phyloP scores from a whole-genome alignment of 352 stramenopile species.

The Globisporangium mamillatum region DNA sequence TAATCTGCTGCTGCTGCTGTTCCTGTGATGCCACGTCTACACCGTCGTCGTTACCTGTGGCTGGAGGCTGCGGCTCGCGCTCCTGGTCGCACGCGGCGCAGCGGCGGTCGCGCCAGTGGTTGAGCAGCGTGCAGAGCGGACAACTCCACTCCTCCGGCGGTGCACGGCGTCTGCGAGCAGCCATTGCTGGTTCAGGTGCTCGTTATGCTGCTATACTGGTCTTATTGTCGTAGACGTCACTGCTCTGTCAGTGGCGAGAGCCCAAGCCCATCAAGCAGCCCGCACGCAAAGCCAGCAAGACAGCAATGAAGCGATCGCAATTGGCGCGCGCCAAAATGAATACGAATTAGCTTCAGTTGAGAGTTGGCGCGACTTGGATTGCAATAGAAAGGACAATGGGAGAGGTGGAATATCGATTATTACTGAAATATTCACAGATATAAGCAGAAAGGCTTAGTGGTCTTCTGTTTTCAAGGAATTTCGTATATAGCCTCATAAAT shows the following conservation, averaged over 20 bases:
- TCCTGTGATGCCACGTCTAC: not conserved
- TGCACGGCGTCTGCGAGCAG: constrained; percentile 1
- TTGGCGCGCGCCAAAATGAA: not conserved
- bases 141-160: constrained; percentile 55
- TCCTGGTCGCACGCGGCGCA: constrained; percentile 56
- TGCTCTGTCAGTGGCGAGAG: not conserved
- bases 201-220: not conserved
- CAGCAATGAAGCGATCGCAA: not conserved
- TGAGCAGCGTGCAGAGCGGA: constrained; percentile 65
- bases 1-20: constrained; percentile 6
- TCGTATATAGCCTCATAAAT: too few relatives aligned
- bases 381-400: not conserved
- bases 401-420: not conserved
- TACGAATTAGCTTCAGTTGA: not conserved
- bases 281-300: not conserved
- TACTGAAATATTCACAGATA: not conserved
- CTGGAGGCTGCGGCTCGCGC: constrained; percentile 19
- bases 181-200: constrained; percentile 1
- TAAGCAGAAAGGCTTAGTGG: too few relatives aligned
- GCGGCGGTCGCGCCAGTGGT: constrained; percentile 36
- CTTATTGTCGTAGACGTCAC: not conserved
- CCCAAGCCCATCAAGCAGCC: not conserved
- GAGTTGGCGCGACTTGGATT: not conserved
- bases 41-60: constrained; percentile 5
- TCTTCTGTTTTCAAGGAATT: too few relatives aligned